phyloP scores from a whole-genome alignment of 2,329 filamentous ascomycete species.

The Apiospora marii region DNA sequence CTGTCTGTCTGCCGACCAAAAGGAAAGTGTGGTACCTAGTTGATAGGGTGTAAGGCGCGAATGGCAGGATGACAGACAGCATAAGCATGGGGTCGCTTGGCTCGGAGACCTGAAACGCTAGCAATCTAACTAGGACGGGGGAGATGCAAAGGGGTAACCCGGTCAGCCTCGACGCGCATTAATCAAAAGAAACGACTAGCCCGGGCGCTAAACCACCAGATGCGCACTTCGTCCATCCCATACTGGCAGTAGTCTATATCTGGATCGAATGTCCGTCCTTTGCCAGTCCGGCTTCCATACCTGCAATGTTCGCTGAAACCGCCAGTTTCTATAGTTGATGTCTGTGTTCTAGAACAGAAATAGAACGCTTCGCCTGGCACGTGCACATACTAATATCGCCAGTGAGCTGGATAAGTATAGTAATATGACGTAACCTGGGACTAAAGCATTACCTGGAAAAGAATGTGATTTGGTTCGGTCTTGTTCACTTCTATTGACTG shows the following conservation, averaged over 20 bases:
- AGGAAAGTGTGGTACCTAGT: background rate
- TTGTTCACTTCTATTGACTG: background rate
- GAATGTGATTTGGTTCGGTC: background rate
- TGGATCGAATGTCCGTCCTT: background rate
- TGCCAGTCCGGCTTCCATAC: background rate
- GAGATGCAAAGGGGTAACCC: background rate
- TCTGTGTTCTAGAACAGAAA: background rate
- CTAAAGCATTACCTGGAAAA: background rate
- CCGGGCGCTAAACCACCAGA: background rate
- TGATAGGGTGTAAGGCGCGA: background rate
- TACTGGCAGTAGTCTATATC: constrained; percentile 2
- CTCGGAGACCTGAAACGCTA: background rate
- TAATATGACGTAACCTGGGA: background rate
- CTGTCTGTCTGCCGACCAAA: no score
- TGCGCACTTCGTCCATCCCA: background rate
- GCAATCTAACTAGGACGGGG: background rate
- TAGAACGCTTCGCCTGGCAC: background rate
- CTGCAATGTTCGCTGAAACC: constrained; percentile 7
- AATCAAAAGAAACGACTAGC: background rate
- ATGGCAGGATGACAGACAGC: constrained; percentile 6
- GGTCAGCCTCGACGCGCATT: background rate
- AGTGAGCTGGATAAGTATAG: background rate
- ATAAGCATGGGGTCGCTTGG: constrained; percentile 3
- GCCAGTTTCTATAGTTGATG: background rate
- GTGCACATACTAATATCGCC: no score